A percentile compares a stretch with the other conserved stretches of the same genome.
Evolutionary conservation across 345 rosid species (phyloP).

Genomic region (Carallia brachiata): DNA sequence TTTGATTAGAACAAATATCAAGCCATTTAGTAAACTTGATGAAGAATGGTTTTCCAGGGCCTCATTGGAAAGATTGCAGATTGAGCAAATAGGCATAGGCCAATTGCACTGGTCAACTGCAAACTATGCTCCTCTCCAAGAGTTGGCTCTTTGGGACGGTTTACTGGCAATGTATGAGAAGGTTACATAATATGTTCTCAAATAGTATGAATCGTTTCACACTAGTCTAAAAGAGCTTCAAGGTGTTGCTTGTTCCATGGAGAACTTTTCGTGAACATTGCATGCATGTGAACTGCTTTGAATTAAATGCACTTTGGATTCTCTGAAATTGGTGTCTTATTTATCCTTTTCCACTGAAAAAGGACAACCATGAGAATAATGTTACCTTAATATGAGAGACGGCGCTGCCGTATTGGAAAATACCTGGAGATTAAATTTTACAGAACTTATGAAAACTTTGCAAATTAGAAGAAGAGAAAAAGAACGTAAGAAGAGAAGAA

Average conservation of each 20-base stretch:
- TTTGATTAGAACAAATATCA: not conserved
- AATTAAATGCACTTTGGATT: too few relatives aligned
- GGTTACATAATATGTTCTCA: constrained; percentile 44
- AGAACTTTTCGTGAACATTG: too few relatives aligned
- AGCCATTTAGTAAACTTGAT: not conserved
- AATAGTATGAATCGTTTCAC: not conserved
- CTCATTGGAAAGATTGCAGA: constrained; percentile 70
- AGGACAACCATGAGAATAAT: too few relatives aligned
- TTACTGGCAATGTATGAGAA: constrained; percentile 81
- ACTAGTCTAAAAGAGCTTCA: constrained; percentile 1
- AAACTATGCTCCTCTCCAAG: constrained; percentile 83
- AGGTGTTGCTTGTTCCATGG: not conserved
- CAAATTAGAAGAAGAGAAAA: too few relatives aligned
- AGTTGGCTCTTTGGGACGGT: constrained; percentile 80
- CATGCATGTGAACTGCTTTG: too few relatives aligned
- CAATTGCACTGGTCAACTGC: constrained; percentile 96
- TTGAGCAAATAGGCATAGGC: constrained; percentile 79
- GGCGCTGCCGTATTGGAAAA: too few relatives aligned
- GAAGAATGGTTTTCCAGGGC: constrained; percentile 41
- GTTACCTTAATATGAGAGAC: too few relatives aligned
- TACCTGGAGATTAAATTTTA: too few relatives aligned
- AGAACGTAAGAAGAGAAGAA: too few relatives aligned
- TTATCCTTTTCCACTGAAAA: too few relatives aligned
- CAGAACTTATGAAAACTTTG: too few relatives aligned
- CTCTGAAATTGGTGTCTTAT: too few relatives aligned